A percentile compares a stretch with the other conserved stretches of the same genome.
Evolutionary conservation across 768 basidiomycete genomes (phyloP).

Genomic region (Chlorophyllum brunneum): DNA sequence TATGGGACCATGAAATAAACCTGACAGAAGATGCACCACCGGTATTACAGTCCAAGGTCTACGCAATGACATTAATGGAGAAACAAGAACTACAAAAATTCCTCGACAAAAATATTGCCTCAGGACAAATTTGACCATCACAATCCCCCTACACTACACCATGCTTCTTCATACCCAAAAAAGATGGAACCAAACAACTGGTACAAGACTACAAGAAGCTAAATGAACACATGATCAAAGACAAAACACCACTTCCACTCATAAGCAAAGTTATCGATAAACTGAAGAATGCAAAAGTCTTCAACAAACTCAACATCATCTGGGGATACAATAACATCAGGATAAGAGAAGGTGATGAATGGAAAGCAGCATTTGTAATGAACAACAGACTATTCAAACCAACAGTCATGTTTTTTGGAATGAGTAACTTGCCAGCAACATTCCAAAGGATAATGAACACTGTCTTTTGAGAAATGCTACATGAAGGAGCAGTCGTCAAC

Average conservation of each 20-base stretch:
- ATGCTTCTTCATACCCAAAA: slow-evolving; percentile 24
- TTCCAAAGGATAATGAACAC: no score
- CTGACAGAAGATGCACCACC: slow-evolving; percentile 25
- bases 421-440: no score
- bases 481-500: no score
- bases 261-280: no score
- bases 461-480: no score
- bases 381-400: no score
- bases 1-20: slow-evolving; percentile 33
- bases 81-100: slow-evolving; percentile 21
- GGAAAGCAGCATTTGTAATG: slow-evolving; percentile 30
- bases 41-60: slow-evolving; percentile 13
- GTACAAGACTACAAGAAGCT: slow-evolving; percentile 28
- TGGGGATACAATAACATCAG: slow-evolving; percentile 33
- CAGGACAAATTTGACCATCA: slow-evolving; percentile 26
- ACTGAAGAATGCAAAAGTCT: no score
- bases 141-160: slow-evolving; percentile 16
- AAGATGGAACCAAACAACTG: slow-evolving; percentile 19
- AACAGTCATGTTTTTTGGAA: no score
- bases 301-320: slow-evolving; percentile 29
- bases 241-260: slow-evolving; percentile 31
- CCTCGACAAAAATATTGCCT: slow-evolving; percentile 20
- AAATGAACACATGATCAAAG: slow-evolving; percentile 29
- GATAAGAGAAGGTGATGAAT: slow-evolving; percentile 37
- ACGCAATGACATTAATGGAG: slow-evolving; percentile 18